Base-by-base conservation (phyloP, 1,284 basidiomycete species). In the Malassezia slooffiae region DNA sequence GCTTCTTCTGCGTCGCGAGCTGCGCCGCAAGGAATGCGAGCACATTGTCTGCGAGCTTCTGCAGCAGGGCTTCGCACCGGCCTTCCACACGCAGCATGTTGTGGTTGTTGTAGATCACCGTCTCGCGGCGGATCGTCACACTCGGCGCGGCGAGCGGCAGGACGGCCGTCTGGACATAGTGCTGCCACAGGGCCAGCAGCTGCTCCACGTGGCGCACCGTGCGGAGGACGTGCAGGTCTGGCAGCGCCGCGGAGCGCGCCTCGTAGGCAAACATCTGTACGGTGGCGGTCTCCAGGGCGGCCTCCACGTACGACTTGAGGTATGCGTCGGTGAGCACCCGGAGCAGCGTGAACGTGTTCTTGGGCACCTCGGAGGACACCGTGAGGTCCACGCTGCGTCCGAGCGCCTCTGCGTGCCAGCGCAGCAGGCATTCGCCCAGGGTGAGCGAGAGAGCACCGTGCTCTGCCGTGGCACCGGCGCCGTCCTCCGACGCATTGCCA, bases 161-260 rank as follows among this genome's bases (percentile, higher is more conserved):
- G 6, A 99, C 72, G 0, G 90, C 91, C 13, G 86, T 85, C 34
- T 83, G 83, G 56, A 88, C 80, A 71, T 97, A 99, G 69, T 88
- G 84, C 70, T 97, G 93, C 90, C 90, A 96, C 3, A 99, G 77
- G 64, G 93, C 85, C 60, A 84, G 85, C 47, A 93, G 82, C 39
- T 93, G 77, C 70, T 93, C 89, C n/a, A 83, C 79, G 1, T 77
- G 75, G 52, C 77, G 78, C 46, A 97, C 74, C 13, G 84, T 77
- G n/a, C 31, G 20, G 23, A 58, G 24, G 5, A 41, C 31, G 15
- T 23, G 11, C 3, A 96, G 73, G 15, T 85, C 77, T 5, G 56
- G 44, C 42, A 65, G 47, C 4, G 47, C 40, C 5, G 51, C 30
- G n/a, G 47, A 50, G 1, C 64, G 51, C 19, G 41, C 54, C 62